These are phyloP conservation scores for Cyberlindnera euphorbiiphila DNA, from an alignment of 805 yeast genomes.

Conservation along the genomic window DNA sequence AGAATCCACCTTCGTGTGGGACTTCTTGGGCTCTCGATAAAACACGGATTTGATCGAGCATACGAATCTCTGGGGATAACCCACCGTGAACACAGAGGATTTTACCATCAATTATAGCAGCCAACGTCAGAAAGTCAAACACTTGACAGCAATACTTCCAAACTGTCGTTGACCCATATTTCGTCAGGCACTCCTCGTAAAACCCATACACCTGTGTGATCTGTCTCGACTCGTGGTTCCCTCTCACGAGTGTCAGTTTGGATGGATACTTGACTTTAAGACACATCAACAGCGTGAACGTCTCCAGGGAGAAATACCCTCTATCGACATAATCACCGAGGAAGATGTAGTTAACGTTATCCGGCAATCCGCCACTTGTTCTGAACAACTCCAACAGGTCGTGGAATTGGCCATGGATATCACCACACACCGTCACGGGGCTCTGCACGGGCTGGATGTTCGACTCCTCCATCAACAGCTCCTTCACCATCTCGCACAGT, in stretches of 20 bases:
- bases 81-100: conserved; percentile 97
- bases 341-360: conserved; percentile 75
- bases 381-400: conserved; percentile 87
- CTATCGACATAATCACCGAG: conserved; percentile 96
- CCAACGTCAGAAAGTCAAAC: conserved; percentile 87
- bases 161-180: conserved; percentile 80
- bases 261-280: conserved; percentile 84
- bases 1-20: conserved; percentile 98
- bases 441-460: conserved; percentile 91
- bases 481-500: conserved; percentile 92
- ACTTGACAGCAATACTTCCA: conserved; percentile 98
- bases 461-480: conserved; percentile 90
- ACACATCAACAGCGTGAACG: conserved; percentile 91
- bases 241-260: conserved; percentile 85
- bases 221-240: conserved; percentile 96
- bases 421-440: conserved; percentile 96
- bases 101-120: conserved; percentile 94
- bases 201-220: conserved; percentile 99
- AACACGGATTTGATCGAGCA: conserved; percentile 95
- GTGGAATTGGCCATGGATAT: conserved; percentile 97
- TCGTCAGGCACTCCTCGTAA: conserved; percentile 90
- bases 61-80: conserved; percentile 91
- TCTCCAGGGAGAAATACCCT: conserved; percentile 93
- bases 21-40: conserved; percentile 95
- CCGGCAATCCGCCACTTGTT: conserved; percentile 87